Conservation (phyloP, 176 grass and related monocot genomes). For the Poa pratensis region DNA sequence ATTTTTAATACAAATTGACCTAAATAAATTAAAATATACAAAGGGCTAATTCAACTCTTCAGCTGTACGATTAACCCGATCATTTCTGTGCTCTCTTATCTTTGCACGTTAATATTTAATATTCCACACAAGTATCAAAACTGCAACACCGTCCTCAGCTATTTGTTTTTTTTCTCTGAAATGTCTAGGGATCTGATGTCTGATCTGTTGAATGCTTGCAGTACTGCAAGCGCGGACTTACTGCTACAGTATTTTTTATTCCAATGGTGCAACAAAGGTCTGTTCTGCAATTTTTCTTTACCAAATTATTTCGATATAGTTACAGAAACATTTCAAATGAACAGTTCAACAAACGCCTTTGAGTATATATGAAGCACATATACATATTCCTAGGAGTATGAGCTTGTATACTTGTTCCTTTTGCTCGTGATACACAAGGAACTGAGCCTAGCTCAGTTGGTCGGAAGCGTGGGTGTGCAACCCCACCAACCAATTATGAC, state of each 20-base stretch:
- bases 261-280: background rate
- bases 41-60: background rate
- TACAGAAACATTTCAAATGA: slow-evolving; percentile 10
- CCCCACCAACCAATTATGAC: background rate
- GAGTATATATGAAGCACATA: background rate
- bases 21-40: background rate
- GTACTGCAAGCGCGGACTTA: background rate
- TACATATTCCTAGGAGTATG: slow-evolving; percentile 9
- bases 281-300: background rate
- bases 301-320: background rate
- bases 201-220: background rate
- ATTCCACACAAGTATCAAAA: slow-evolving; percentile 18
- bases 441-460: background rate
- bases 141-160: background rate
- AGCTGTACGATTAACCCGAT: background rate
- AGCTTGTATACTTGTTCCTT: background rate
- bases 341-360: background rate
- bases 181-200: background rate
- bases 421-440: slow-evolving; percentile 4
- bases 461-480: background rate
- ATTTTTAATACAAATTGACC: background rate
- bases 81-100: background rate
- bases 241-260: background rate
- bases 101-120: background rate
- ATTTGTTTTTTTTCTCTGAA: background rate